Evolutionary conservation across 2,329 filamentous ascomycete genomes (phyloP).

Genomic region (Sordariomycetes sp.): DNA sequence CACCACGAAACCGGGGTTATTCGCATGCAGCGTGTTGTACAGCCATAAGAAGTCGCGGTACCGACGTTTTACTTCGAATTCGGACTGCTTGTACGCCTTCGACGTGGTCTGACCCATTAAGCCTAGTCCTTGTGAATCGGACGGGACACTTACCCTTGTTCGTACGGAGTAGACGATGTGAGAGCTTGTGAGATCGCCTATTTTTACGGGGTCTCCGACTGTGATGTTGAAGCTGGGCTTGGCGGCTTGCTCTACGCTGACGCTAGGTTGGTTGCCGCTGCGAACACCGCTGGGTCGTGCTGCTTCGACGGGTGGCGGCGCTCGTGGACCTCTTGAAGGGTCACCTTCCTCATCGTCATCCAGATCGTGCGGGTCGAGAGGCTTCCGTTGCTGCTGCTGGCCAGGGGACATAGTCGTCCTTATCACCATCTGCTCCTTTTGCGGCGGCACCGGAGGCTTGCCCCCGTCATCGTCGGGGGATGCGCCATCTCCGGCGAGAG

Average conservation of each 20-base stretch:
- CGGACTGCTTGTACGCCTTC: conserved; percentile 86
- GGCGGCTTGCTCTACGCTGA: conserved; percentile 86
- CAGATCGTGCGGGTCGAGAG: conserved; percentile 55
- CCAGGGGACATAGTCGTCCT: conserved; percentile 44
- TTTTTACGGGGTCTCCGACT: conserved; percentile 95
- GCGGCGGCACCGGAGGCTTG: conserved; percentile 57
- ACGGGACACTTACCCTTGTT: conserved; percentile 63
- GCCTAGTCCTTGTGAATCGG: neutral
- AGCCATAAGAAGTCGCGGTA: conserved; percentile 98
- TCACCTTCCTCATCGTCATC: conserved; percentile 65
- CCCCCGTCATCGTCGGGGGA: conserved; percentile 19
- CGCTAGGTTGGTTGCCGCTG: conserved; percentile 59
- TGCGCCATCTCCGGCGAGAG: conserved; percentile 17
- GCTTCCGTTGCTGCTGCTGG: conserved; percentile 31
- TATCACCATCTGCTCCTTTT: conserved; percentile 56
- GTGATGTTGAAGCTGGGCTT: conserved; percentile 86
- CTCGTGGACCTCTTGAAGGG: conserved; percentile 41
- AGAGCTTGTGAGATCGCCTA: conserved; percentile 90
- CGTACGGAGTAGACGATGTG: conserved; percentile 96
- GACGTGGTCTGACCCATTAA: conserved; percentile 63
- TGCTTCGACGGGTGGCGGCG: conserved; percentile 56
- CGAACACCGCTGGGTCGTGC: conserved; percentile 42
- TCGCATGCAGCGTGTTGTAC: conserved; percentile 87
- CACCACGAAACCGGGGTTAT: conserved; percentile 90
- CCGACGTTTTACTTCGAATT: conserved; percentile 87